phyloP scores from a whole-genome alignment of 179 eudicot species.

The Corrigiola litoralis region DNA sequence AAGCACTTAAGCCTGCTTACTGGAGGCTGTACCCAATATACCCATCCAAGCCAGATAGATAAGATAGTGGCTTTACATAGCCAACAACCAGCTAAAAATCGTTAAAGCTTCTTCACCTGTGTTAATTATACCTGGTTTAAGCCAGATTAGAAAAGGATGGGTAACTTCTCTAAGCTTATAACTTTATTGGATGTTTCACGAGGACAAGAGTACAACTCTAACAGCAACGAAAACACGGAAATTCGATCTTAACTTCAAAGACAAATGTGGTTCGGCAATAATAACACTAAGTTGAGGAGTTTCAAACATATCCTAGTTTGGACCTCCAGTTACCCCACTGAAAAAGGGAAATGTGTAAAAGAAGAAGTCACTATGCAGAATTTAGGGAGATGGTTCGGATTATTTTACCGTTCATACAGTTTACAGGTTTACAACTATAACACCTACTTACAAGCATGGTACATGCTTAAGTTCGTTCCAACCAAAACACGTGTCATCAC shows the following conservation, averaged over 20 bases:
- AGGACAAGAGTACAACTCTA: background rate
- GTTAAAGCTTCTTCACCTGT: background rate
- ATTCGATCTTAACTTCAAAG: background rate
- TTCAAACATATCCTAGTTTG: background rate
- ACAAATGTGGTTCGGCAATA: background rate
- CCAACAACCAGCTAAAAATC: background rate
- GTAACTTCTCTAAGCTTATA: background rate
- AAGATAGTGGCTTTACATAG: background rate
- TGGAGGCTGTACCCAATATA: too few species aligned
- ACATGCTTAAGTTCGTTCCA: too few species aligned
- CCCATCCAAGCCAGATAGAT: too few species aligned
- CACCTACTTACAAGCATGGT: too few species aligned
- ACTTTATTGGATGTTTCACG: background rate
- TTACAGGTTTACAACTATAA: too few species aligned
- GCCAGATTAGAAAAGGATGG: background rate
- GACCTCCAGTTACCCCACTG: background rate
- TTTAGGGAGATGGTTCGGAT: too few species aligned
- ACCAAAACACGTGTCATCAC: too few species aligned
- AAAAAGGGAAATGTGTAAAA: background rate
- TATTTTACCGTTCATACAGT: too few species aligned
- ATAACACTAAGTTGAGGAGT: background rate
- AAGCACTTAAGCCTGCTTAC: too few species aligned
- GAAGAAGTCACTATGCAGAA: background rate
- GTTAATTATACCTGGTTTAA: background rate
- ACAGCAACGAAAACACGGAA: background rate